Percentiles rank a stretch among this genome's conserved stretches.
Evolutionary conservation across 768 basidiomycete genomes (phyloP).

Genomic region (Dendrothele bispora): DNA sequence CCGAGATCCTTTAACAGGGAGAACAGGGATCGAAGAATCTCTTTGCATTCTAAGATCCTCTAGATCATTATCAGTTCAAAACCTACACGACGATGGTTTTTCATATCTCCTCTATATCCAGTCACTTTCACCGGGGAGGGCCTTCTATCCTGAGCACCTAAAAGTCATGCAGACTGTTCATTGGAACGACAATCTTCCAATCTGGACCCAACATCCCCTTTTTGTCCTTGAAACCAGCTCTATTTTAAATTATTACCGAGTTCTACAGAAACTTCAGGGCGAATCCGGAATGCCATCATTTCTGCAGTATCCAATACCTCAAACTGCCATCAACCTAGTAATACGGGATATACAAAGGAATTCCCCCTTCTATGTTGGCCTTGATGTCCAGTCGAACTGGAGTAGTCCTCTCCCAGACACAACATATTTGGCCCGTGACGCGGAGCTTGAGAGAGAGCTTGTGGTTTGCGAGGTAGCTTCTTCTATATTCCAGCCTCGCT

Average conservation of each 20-base stretch:
- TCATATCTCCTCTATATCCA: slow-evolving; percentile 22
- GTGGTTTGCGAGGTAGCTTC: too few species aligned
- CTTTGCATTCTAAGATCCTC: slow-evolving; percentile 28
- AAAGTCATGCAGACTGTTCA: slow-evolving; percentile 28
- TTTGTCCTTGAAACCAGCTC: slow-evolving; percentile 15
- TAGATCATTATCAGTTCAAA: slow-evolving; percentile 28
- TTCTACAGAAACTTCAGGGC: too few species aligned
- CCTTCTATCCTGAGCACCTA: slow-evolving; percentile 26
- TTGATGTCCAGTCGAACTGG: too few species aligned
- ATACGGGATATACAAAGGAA: too few species aligned
- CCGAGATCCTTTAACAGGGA: slow-evolving; percentile 33
- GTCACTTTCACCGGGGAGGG: slow-evolving; percentile 21
- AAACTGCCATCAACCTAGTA: too few species aligned
- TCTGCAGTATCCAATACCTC: too few species aligned
- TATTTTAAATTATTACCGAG: background rate
- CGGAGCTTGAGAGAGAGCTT: too few species aligned
- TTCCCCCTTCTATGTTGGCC: too few species aligned
- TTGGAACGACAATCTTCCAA: slow-evolving; percentile 19
- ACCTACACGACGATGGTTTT: slow-evolving; percentile 16
- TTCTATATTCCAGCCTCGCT: too few species aligned
- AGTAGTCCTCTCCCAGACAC: too few species aligned
- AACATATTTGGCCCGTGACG: too few species aligned
- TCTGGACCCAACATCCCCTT: slow-evolving; percentile 27
- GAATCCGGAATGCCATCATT: too few species aligned
- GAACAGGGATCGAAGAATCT: slow-evolving; percentile 36